phyloP scores from a whole-genome alignment of 148 eudicot species.

The Dysphania ambrosioides region DNA sequence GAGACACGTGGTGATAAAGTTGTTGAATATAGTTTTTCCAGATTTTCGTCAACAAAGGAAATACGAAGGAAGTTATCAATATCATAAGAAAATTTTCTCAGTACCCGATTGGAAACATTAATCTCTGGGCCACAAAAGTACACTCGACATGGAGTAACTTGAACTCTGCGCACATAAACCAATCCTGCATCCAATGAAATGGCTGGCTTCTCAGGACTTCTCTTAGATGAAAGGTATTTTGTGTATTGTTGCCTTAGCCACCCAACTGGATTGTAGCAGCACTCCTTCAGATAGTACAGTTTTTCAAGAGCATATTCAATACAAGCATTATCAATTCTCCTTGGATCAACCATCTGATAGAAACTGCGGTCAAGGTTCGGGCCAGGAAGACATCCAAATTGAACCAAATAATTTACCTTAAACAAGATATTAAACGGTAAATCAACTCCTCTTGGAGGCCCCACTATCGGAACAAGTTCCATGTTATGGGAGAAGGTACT shows the following conservation, averaged over 20 bases:
- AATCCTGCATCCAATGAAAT: conserved; percentile 61
- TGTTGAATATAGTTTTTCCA: conserved; percentile 56
- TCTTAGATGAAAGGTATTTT: conserved; percentile 29
- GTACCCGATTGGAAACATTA: conserved; percentile 75
- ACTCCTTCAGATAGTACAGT: conserved; percentile 48
- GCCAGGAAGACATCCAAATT: conserved; percentile 73
- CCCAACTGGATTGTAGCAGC: conserved; percentile 76
- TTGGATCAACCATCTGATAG: conserved; percentile 65
- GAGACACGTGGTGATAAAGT: conserved; percentile 54
- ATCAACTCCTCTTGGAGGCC: conserved; percentile 44
- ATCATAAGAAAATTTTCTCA: conserved; percentile 47
- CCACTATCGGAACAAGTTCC: conserved; percentile 61
- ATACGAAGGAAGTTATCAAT: conserved; percentile 82
- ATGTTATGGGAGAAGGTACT: conserved; percentile 39
- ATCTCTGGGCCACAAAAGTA: conserved; percentile 89
- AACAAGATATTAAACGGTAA: conserved; percentile 62
- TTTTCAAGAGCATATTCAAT: conserved; percentile 69
- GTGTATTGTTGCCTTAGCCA: conserved; percentile 53
- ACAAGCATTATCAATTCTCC: conserved; percentile 20
- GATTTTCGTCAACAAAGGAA: conserved; percentile 86
- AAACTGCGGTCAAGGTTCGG: conserved; percentile 53
- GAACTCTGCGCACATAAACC: conserved; percentile 66
- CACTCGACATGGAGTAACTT: conserved; percentile 71
- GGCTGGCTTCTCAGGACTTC: conserved; percentile 42
- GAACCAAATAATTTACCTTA: conserved; percentile 65